Conservation (phyloP, 2,329 filamentous ascomycete genomes). For the Fusarium devonianum region DNA sequence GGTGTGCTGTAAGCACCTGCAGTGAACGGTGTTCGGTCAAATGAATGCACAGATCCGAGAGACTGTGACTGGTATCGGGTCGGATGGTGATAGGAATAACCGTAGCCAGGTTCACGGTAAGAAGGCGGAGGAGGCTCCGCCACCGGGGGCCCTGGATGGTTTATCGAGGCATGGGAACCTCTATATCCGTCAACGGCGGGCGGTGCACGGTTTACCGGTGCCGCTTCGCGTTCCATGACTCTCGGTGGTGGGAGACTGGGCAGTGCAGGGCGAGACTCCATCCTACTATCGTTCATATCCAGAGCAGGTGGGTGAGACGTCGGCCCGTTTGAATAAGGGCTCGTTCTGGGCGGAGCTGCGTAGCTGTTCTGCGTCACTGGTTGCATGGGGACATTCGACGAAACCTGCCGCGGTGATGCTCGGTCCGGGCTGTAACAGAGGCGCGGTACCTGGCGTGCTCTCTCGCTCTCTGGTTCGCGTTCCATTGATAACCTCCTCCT, state of each 20-base stretch:
- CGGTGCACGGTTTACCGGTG: constrained; percentile 44
- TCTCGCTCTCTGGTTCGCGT: constrained; percentile 49
- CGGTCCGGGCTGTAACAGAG: constrained; percentile 51
- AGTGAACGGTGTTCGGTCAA: constrained; percentile 55
- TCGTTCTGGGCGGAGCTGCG: constrained; percentile 44
- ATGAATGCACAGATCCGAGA: constrained; percentile 51
- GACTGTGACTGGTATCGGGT: constrained; percentile 56
- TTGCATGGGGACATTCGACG: constrained; percentile 43
- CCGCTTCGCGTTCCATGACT: constrained; percentile 47
- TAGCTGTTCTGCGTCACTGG: constrained; percentile 47
- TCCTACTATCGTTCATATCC: constrained; percentile 47
- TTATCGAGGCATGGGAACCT: constrained; percentile 38
- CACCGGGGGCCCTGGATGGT: constrained; percentile 38
- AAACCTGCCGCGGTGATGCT: constrained; percentile 45
- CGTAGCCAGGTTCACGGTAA: constrained; percentile 47
- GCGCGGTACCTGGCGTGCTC: constrained; percentile 56
- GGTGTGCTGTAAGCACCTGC: constrained; percentile 50
- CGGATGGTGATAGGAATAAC: constrained; percentile 53
- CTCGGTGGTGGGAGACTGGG: constrained; percentile 51
- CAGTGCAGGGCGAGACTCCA: constrained; percentile 48
- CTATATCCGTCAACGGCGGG: constrained; percentile 49
- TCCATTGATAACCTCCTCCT: constrained; percentile 56
- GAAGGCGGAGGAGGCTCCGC: constrained; percentile 44
- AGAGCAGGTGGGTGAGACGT: constrained; percentile 41
- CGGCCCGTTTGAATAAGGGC: constrained; percentile 45